A percentile compares a stretch with the other conserved stretches of the same genome.
Conservation (phyloP, 1,139 yeast genomes). For the Meyerozyma carpophila region DNA sequence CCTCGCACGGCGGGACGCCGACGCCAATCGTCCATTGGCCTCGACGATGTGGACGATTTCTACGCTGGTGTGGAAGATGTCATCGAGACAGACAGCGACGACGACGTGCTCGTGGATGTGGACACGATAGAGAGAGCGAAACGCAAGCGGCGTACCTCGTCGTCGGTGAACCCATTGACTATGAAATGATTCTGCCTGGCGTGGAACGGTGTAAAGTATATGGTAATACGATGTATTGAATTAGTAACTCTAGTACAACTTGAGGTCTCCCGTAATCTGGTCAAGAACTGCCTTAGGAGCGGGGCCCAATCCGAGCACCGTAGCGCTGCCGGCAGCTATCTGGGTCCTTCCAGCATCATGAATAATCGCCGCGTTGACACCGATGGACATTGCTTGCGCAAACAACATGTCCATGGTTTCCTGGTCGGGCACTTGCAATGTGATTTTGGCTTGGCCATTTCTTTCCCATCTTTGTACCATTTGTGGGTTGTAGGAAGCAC, state of each 20-base stretch:
- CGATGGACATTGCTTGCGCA: slow-evolving; percentile 76
- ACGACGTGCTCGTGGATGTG: slow-evolving; percentile 36
- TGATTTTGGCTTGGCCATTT: slow-evolving; percentile 92
- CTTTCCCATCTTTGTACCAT: slow-evolving; percentile 74
- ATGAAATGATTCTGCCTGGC: slow-evolving; percentile 9
- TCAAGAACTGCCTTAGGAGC: slow-evolving; percentile 86
- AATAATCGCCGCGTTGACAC: slow-evolving; percentile 72
- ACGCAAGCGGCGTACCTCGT: slow-evolving; percentile 38
- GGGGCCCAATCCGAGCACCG: slow-evolving; percentile 93
- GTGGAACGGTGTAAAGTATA: not conserved
- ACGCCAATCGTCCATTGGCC: slow-evolving; percentile 37
- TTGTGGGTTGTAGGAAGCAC: slow-evolving; percentile 52
- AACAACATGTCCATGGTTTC: slow-evolving; percentile 74
- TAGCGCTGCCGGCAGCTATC: slow-evolving; percentile 89
- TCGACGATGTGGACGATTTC: slow-evolving; percentile 45
- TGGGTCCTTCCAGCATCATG: slow-evolving; percentile 98
- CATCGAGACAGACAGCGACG: slow-evolving; percentile 30
- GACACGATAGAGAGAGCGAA: slow-evolving; percentile 22
- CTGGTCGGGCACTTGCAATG: slow-evolving; percentile 69
- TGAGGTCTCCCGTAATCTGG: slow-evolving; percentile 72
- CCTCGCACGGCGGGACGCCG: slow-evolving; percentile 22
- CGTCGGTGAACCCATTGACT: slow-evolving; percentile 40
- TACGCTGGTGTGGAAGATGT: slow-evolving; percentile 34
- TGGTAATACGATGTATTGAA: not conserved
- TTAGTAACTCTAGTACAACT: slow-evolving; percentile 52